Percentiles rank a stretch among this genome's conserved stretches.
These are phyloP conservation scores for Candida easanensis DNA, from an alignment of 805 yeast species.

Conservation along the genomic window DNA sequence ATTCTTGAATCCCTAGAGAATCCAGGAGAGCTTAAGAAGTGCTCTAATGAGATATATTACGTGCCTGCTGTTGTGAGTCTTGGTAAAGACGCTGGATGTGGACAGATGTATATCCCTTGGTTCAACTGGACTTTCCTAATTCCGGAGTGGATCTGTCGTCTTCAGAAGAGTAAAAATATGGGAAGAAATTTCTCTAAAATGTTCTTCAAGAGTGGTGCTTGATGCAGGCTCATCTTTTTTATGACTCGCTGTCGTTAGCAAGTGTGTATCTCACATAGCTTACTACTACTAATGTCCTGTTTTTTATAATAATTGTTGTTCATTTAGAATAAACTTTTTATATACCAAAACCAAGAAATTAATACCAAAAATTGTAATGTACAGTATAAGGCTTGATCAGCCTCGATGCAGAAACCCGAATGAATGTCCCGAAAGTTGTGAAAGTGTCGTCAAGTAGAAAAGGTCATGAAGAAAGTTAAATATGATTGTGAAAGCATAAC, in stretches of 20 bases:
- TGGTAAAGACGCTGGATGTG: slow-evolving; percentile 28
- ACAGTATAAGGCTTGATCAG: neutral
- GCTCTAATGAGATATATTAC: neutral
- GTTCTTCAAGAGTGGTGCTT: neutral
- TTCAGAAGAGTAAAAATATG: slow-evolving; percentile 1
- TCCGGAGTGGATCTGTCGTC: slow-evolving; percentile 23
- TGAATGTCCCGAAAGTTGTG: neutral
- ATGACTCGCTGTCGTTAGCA: no score
- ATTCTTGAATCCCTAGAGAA: slow-evolving; percentile 1
- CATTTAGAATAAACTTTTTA: neutral
- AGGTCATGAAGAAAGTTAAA: slow-evolving; percentile 1
- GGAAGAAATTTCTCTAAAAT: neutral
- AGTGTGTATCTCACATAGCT: no score
- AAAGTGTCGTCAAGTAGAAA: slow-evolving; percentile 5
- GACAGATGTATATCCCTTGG: slow-evolving; percentile 25
- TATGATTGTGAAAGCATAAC: neutral
- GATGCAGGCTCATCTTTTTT: no score
- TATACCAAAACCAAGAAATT: slow-evolving; percentile 12
- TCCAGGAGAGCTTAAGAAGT: neutral
- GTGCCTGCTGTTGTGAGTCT: slow-evolving; percentile 17
- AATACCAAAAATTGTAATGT: slow-evolving; percentile 2
- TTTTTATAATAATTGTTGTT: neutral
- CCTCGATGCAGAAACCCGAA: neutral
- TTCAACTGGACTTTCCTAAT: slow-evolving; percentile 14
- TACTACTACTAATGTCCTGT: no score